Base-by-base conservation (phyloP, 2,329 filamentous ascomycete species). In the Colletotrichum limetticola region DNA sequence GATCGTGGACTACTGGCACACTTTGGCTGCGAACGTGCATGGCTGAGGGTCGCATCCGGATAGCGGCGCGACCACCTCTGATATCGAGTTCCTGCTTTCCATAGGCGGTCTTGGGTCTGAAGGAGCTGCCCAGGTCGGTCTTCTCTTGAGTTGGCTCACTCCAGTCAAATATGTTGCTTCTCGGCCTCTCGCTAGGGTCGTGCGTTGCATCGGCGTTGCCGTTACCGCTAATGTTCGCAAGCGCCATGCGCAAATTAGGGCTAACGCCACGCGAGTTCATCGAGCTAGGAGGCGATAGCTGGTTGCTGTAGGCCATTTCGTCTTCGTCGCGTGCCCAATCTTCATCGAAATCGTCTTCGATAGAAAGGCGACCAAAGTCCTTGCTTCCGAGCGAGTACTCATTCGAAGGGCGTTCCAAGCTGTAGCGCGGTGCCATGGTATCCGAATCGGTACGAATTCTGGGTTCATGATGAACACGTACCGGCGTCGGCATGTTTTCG, bases 21-120 rank as follows among this genome's bases (percentile, higher is more conserved):
- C 94, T 96, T 80, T 95, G 93, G 79, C 94, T 96, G 74, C 94
- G 90, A 58, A 94, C 89, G 80, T 96, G 94, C 67, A 91, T 88
- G 16, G 90, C 90, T 71, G 87, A 90, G n/a, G 92, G 92, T 2
- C 89, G 89, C 78, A 92, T 92, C 35, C 94, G 91, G 73, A 88
- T 91, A 26, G 90, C 85, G 59, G 90, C 85, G 64, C 93, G 91
- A 74, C 93, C 93, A 60, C 93, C 92, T 81, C 94, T 88, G 76
- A 89, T 84, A 79, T 95, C 92, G 73, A 90, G 84, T 77, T 93
- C 89, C 76, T 94, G 93, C 81, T 95, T 95, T 16, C 91, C 91
- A 79, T 95, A 93, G 49, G 94, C 92, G 16, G 94, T 95, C 78
- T 90, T 91, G 1, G 93, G 93, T 30, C 93, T 89, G 58, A 87